Base-by-base conservation (phyloP, 306 rosid species). In the Fagus crenata region DNA sequence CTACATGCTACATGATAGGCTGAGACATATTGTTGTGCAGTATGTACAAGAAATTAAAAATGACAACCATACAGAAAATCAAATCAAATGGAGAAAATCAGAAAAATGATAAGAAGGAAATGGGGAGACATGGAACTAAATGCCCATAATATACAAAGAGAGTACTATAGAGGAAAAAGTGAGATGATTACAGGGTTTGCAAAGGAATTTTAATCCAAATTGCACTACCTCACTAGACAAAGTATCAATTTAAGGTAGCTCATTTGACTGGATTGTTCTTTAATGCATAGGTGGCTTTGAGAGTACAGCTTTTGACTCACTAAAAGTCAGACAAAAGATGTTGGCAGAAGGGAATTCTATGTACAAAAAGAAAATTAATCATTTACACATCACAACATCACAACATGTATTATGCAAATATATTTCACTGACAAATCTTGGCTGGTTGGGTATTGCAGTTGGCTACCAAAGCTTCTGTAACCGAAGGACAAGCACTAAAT, bases 21-120 rank as follows among this genome's bases (percentile, higher is more conserved):
- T n/a, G 46, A 7, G 4, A 63, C 42, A 63, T 33, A 33, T 1
- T 61, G 12, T 63, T 35, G 42, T 13, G 71, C 3, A 1, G 32
- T 37, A 67, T 3, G 6, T 15, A 67, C 40, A 67, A 3, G 32
- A 67, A 37, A 17, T 65, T 43, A 65, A 65, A 65, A 7, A 36
- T 17, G 71, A 65, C 13, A 37, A 65, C 49, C 71, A 37, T 33
- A 37, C n/a, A 39, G 12, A 65, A 65, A 37, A 17, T 65, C 37
- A 13, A 58, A 37, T 65, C 69, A 63, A 63, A 67, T 67, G 71
- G 51, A 46, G 51, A 46, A 46, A 64, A 7, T 37, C 7, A 60
- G 14, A 32, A 59, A 59, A 59, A 12, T 59, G 28, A 59, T 59
- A 59, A 63, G 42, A 33, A 63, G 2, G 18, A 63, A 63, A 0